Conservation (phyloP, 768 basidiomycete species). For the Mycena indigotica region DNA sequence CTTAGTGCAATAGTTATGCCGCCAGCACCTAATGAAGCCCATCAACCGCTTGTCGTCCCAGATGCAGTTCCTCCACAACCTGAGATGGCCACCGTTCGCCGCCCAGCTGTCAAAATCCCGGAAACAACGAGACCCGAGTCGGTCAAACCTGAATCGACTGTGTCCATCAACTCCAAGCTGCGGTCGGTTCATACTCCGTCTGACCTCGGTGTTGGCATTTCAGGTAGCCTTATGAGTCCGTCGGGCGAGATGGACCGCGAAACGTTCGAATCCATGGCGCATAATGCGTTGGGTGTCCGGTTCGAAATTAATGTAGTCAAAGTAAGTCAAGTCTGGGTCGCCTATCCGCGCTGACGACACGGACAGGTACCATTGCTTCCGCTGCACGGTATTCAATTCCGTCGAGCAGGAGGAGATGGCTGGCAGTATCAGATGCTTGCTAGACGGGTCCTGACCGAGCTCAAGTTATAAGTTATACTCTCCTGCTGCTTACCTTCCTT, state of each 20-base stretch:
- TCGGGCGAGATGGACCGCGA: slow-evolving; percentile 69
- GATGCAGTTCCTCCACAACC: not conserved
- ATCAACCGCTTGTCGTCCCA: not conserved
- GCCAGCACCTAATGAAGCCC: not conserved
- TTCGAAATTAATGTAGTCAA: slow-evolving; percentile 99
- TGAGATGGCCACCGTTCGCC: not conserved
- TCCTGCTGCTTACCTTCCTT: not conserved
- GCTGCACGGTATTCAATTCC: slow-evolving; percentile 95
- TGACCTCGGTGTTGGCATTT: slow-evolving; percentile 31
- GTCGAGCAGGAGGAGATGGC: slow-evolving; percentile 84
- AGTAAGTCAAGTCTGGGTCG: slow-evolving; percentile 51
- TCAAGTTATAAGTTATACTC: slow-evolving; percentile 65
- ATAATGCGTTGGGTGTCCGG: slow-evolving; percentile 82
- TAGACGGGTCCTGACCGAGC: slow-evolving; percentile 81
- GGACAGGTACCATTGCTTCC: slow-evolving; percentile 87
- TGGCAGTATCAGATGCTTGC: slow-evolving; percentile 99
- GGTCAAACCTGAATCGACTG: not conserved
- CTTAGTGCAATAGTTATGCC: not conserved
- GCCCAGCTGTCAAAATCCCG: not conserved
- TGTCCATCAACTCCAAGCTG: slow-evolving; percentile 1
- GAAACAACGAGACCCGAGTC: not conserved
- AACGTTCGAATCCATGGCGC: slow-evolving; percentile 70
- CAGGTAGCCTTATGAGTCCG: slow-evolving; percentile 29
- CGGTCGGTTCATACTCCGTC: not conserved
- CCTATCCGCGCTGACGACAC: slow-evolving; percentile 12